These are phyloP conservation scores for Modicella reniformis DNA, from an alignment of 371 early-diverging fungal species.

Conservation along the genomic window DNA sequence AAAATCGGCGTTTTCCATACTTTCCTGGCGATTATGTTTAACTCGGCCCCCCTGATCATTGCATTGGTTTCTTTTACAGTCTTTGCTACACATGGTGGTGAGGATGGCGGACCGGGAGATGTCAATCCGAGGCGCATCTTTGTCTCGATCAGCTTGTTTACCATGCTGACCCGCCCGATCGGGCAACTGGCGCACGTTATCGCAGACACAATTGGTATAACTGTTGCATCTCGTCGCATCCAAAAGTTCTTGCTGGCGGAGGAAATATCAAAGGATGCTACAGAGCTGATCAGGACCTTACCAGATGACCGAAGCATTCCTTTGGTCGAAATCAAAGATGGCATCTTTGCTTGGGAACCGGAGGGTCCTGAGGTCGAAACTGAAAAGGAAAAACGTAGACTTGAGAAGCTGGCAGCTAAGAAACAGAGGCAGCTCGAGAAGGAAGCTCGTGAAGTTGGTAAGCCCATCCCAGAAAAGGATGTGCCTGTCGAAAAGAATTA, in stretches of 20 bases:
- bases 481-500: conserved; percentile 37
- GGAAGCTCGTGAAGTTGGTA: conserved; percentile 38
- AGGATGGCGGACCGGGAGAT: conserved; percentile 30
- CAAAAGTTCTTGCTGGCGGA: conserved; percentile 70
- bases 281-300: conserved; percentile 11
- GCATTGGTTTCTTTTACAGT: conserved; percentile 43
- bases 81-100: conserved; percentile 43
- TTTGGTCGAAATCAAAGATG: conserved; percentile 40
- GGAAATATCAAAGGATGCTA: conserved; percentile 57
- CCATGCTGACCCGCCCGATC: conserved; percentile 39
- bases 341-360: conserved; percentile 45
- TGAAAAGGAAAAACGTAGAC: conserved; percentile 31
- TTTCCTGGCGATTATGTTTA: conserved; percentile 66
- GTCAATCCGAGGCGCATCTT: conserved; percentile 43
- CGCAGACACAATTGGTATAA: conserved; percentile 33
- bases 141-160: conserved; percentile 46
- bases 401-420: conserved; percentile 31
- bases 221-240: conserved; percentile 60
- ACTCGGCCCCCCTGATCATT: conserved; percentile 59
- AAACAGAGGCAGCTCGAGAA: conserved; percentile 39
- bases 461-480: conserved; percentile 34
- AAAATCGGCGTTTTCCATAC: conserved; percentile 42
- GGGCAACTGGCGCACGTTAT: conserved; percentile 43
- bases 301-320: conserved; percentile 39
- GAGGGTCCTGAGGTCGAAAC: conserved; percentile 40